These are phyloP conservation scores for Ceratocystis harringtonii DNA, from an alignment of 2,329 filamentous ascomycete genomes.

Conservation along the genomic window DNA sequence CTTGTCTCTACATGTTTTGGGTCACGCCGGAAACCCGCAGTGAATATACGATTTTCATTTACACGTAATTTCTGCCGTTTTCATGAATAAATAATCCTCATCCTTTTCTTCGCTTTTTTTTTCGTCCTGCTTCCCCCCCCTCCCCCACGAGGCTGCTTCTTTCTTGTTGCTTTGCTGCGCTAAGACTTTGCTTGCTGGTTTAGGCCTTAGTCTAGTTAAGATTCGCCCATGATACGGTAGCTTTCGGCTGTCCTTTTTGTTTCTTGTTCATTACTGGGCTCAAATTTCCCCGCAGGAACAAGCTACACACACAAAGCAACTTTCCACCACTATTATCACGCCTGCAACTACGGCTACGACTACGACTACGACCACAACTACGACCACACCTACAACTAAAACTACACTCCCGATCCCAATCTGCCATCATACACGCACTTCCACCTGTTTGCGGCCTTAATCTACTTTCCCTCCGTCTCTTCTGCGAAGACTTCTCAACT, in stretches of 20 bases:
- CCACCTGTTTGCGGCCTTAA: background rate
- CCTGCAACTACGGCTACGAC: background rate
- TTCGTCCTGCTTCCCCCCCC: background rate
- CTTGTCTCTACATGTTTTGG: background rate
- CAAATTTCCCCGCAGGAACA: background rate
- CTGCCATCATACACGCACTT: background rate
- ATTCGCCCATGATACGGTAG: slow-evolving; percentile 1
- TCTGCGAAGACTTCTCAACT: background rate
- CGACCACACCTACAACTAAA: background rate
- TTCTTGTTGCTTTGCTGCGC: background rate
- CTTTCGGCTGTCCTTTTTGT: background rate
- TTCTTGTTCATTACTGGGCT: background rate
- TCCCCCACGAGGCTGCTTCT: background rate
- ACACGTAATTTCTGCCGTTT: background rate
- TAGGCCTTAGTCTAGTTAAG: background rate
- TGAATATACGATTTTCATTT: background rate
- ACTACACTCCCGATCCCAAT: too few species aligned
- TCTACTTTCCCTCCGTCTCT: background rate
- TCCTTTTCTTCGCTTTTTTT: background rate
- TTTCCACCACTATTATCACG: background rate
- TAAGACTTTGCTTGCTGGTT: background rate
- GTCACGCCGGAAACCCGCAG: background rate
- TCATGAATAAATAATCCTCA: background rate
- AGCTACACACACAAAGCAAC: background rate
- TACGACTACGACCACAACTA: background rate